phyloP scores from a whole-genome alignment of 2,329 filamentous ascomycete species.

The Cladobotryum mycophilum region DNA sequence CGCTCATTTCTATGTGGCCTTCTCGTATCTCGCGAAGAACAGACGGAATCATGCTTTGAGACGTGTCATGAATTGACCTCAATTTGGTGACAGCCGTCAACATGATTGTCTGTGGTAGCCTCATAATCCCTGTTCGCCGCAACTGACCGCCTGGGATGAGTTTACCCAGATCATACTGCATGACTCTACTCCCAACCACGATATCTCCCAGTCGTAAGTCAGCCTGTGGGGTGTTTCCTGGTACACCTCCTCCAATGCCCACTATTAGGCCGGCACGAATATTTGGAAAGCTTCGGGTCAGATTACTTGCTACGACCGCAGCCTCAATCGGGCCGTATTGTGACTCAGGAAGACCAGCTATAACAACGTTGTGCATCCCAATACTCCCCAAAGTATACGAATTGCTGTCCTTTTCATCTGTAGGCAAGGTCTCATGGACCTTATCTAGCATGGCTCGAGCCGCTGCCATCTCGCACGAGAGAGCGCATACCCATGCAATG shows the following conservation, averaged over 20 bases:
- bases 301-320: slow-evolving; percentile 8
- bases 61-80: too few species aligned
- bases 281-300: slow-evolving; percentile 15
- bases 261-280: too few species aligned
- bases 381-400: slow-evolving; percentile 21
- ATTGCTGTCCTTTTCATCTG: slow-evolving; percentile 16
- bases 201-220: slow-evolving; percentile 24
- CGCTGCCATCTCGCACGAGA: slow-evolving; percentile 24
- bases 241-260: too few species aligned
- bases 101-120: slow-evolving; percentile 4
- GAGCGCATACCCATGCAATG: slow-evolving; percentile 24
- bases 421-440: slow-evolving; percentile 13
- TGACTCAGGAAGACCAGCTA: slow-evolving; percentile 18
- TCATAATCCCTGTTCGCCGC: slow-evolving; percentile 12
- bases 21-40: too few species aligned
- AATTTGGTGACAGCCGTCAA: too few species aligned
- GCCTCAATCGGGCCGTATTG: slow-evolving; percentile 14
- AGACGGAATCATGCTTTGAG: too few species aligned
- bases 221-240: slow-evolving; percentile 6
- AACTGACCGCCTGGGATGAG: not conserved
- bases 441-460: slow-evolving; percentile 24
- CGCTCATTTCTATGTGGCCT: too few species aligned
- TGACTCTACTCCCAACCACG: slow-evolving; percentile 16
- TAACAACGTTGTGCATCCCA: slow-evolving; percentile 21
- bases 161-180: slow-evolving; percentile 21